Percentiles rank a stretch among this genome's conserved stretches.
phyloP scores from a whole-genome alignment of 1,284 basidiomycete genomes.

The Irpex sp. region DNA sequence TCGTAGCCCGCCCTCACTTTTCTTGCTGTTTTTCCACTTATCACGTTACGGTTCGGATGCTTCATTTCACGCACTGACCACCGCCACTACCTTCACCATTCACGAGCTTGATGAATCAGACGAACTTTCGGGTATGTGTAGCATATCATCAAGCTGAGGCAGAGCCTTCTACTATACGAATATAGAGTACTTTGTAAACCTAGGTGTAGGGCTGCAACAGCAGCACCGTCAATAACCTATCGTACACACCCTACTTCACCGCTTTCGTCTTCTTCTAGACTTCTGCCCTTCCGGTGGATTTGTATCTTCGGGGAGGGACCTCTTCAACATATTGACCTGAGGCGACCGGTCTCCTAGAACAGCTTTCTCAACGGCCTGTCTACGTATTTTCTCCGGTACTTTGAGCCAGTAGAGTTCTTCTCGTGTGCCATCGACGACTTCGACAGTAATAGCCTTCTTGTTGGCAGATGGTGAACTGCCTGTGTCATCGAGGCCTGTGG shows the following conservation, averaged over 20 bases:
- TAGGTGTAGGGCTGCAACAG: background rate
- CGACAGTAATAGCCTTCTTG: conserved; percentile 38
- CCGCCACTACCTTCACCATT: background rate
- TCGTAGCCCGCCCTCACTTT: background rate
- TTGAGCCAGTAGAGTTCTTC: conserved; percentile 77
- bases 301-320: background rate
- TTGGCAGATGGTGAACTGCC: conserved; percentile 8
- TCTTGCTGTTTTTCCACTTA: background rate
- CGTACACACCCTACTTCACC: background rate
- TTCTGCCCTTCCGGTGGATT: background rate
- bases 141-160: background rate
- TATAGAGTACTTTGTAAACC: background rate
- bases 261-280: background rate
- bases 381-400: conserved; percentile 66
- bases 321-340: background rate
- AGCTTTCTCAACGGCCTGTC: conserved; percentile 55
- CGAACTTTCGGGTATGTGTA: background rate
- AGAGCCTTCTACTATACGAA: background rate
- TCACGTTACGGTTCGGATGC: background rate
- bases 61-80: background rate
- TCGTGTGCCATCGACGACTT: conserved; percentile 55
- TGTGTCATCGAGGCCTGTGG: conserved; percentile 18
- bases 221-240: background rate
- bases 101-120: background rate
- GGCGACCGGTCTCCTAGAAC: background rate